Conservation (phyloP, 495 filamentous ascomycete genomes). For the Aspergillus cavernicola region DNA sequence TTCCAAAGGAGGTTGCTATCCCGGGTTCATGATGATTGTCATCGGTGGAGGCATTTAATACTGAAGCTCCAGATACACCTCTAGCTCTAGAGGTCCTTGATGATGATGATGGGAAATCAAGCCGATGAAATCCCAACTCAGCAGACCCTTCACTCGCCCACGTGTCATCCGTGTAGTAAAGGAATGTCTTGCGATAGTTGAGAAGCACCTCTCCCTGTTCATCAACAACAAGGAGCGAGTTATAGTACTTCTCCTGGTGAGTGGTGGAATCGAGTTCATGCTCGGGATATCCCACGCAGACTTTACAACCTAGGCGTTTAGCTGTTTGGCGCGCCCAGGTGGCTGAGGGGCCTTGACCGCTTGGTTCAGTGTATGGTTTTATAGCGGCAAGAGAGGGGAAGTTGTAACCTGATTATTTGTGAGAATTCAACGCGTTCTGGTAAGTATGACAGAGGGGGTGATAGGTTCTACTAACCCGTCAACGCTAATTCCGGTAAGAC, state of each 20-base stretch:
- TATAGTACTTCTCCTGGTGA: constrained; percentile 58
- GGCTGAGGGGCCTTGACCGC: constrained; percentile 66
- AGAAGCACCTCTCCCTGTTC: constrained; percentile 64
- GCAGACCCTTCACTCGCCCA: constrained; percentile 77
- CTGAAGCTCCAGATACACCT: too few relatives aligned
- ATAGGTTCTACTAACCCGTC: constrained; percentile 71
- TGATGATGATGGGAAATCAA: constrained; percentile 27
- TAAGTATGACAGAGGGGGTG: neutral
- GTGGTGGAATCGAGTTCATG: constrained; percentile 23
- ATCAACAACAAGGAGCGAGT: constrained; percentile 78
- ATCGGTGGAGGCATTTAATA: neutral
- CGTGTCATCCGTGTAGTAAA: constrained; percentile 88
- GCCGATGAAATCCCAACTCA: constrained; percentile 46
- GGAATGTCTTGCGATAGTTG: constrained; percentile 85
- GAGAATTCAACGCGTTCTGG: neutral
- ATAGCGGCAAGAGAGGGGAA: constrained; percentile 78
- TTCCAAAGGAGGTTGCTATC: constrained; percentile 69
- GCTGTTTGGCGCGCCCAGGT: constrained; percentile 78
- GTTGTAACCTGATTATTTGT: constrained; percentile 72
- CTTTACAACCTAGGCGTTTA: constrained; percentile 65
- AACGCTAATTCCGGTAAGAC: constrained; percentile 88
- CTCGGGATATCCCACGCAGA: constrained; percentile 92
- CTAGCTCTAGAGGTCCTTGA: too few relatives aligned
- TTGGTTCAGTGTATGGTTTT: constrained; percentile 74
- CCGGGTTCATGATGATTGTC: neutral